A percentile compares a stretch with the other conserved stretches of the same genome.
Conservation (phyloP, 2,329 filamentous ascomycete species). For the Claviceps paspali region DNA sequence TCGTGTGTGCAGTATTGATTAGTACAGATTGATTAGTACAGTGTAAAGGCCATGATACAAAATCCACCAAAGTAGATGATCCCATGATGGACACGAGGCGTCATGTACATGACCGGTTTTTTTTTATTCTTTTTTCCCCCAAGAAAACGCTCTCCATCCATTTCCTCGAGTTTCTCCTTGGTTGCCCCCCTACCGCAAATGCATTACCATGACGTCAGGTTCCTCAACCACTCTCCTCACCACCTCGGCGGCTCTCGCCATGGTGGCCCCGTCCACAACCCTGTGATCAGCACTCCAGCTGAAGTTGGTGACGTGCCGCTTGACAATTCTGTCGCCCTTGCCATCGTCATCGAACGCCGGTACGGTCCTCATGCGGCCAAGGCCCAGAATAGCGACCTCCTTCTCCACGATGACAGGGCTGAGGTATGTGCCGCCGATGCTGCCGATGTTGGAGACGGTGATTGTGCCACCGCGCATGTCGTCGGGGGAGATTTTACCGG, state of each 20-base stretch:
- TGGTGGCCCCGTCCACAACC: slow-evolving; percentile 85
- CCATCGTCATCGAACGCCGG: slow-evolving; percentile 61
- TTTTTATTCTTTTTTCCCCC: too few species aligned
- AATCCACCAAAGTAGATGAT: too few species aligned
- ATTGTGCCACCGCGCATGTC: slow-evolving; percentile 83
- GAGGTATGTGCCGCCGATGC: slow-evolving; percentile 83
- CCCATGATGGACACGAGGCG: too few species aligned
- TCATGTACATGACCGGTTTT: too few species aligned
- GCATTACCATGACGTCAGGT: slow-evolving; percentile 75
- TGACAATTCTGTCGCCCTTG: slow-evolving; percentile 40
- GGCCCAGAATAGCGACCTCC: slow-evolving; percentile 82
- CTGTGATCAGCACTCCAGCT: slow-evolving; percentile 96
- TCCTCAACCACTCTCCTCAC: slow-evolving; percentile 68
- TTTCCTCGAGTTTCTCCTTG: too few species aligned
- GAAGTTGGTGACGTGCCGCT: slow-evolving; percentile 71
- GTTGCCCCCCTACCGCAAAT: slow-evolving; percentile 44
- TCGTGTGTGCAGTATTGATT: too few species aligned
- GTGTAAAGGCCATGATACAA: too few species aligned
- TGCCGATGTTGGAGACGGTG: slow-evolving; percentile 93
- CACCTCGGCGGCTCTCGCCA: slow-evolving; percentile 76
- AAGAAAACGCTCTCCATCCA: too few species aligned
- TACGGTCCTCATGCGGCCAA: slow-evolving; percentile 66
- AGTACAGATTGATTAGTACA: too few species aligned
- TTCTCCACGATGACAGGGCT: slow-evolving; percentile 80
- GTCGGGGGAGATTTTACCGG: slow-evolving; percentile 57